A percentile compares a stretch with the other conserved stretches of the same genome.
Evolutionary conservation across 2,329 filamentous ascomycete species (phyloP).

Genomic region (Arthrobotrys entomopaga): DNA sequence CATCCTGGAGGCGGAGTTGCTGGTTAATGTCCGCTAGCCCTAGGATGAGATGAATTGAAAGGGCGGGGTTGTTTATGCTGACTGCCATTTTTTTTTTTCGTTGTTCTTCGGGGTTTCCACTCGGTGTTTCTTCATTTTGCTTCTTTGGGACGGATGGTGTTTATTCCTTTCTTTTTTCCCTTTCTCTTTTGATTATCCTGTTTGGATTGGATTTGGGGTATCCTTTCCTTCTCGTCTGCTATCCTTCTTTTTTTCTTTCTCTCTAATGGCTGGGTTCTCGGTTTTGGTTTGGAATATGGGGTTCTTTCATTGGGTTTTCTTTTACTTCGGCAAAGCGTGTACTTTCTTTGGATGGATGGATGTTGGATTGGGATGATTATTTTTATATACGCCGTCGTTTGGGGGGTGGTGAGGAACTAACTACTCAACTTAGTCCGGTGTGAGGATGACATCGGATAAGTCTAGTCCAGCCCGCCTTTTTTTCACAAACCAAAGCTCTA

Average conservation of each 20-base stretch:
- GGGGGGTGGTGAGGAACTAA: too few species aligned
- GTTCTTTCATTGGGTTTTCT: constrained; percentile 1
- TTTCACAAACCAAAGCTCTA: too few species aligned
- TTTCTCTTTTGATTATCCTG: neutral
- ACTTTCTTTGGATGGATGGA: neutral
- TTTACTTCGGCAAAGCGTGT: constrained; percentile 9
- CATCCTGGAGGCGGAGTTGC: constrained; percentile 89
- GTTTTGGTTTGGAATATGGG: constrained; percentile 14
- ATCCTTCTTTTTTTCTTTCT: constrained; percentile 11
- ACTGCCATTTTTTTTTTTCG: neutral
- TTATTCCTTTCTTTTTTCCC: constrained; percentile 12
- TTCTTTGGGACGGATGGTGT: neutral
- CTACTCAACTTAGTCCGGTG: too few species aligned
- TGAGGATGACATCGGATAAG: too few species aligned
- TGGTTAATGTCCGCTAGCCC: constrained; percentile 73
- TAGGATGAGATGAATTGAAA: neutral
- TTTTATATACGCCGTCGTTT: constrained; percentile 5
- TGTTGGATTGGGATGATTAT: neutral
- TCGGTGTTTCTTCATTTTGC: constrained; percentile 8
- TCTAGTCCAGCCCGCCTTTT: too few species aligned
- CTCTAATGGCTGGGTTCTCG: constrained; percentile 1
- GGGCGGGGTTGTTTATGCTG: constrained; percentile 8
- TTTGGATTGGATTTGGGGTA: neutral
- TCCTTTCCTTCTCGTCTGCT: neutral
- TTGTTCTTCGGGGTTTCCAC: constrained; percentile 4